Conservation (phyloP, 495 filamentous ascomycete genomes). For the Tetracladium setigerum region DNA sequence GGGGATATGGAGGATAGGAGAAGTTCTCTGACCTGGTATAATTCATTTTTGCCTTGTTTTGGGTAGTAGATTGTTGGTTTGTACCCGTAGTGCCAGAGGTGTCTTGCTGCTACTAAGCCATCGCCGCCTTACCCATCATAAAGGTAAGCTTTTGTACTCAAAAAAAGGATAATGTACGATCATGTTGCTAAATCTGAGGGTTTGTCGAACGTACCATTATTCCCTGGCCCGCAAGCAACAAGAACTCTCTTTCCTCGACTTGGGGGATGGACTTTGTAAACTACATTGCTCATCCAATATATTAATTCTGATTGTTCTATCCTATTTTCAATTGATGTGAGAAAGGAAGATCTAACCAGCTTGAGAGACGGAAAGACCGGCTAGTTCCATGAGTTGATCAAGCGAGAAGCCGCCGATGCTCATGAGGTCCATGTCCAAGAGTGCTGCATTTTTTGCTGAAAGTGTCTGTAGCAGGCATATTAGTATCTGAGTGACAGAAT, state of each 20-base stretch:
- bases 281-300: slow-evolving; percentile 31
- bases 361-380: slow-evolving; percentile 89
- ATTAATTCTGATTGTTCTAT: background rate
- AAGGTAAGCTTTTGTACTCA: slow-evolving; percentile 3
- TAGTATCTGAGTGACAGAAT: background rate
- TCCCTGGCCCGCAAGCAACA: slow-evolving; percentile 88
- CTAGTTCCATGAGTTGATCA: slow-evolving; percentile 96
- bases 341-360: slow-evolving; percentile 47
- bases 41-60: slow-evolving; percentile 79
- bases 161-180: background rate
- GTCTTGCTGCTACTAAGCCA: slow-evolving; percentile 88
- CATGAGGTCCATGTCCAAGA: slow-evolving; percentile 93
- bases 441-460: slow-evolving; percentile 76
- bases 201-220: slow-evolving; percentile 61
- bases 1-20: background rate
- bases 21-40: slow-evolving; percentile 59
- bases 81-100: slow-evolving; percentile 93
- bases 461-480: slow-evolving; percentile 53
- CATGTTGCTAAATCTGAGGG: background rate
- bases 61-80: slow-evolving; percentile 87
- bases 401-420: slow-evolving; percentile 84
- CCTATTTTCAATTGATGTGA: background rate
- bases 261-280: slow-evolving; percentile 76
- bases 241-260: slow-evolving; percentile 65
- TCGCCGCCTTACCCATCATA: slow-evolving; percentile 58